Evolutionary conservation across 495 filamentous ascomycete genomes (phyloP), one percentile per base, ranked within the genome.

Genomic region (Hypoxylon rickii): DNA sequence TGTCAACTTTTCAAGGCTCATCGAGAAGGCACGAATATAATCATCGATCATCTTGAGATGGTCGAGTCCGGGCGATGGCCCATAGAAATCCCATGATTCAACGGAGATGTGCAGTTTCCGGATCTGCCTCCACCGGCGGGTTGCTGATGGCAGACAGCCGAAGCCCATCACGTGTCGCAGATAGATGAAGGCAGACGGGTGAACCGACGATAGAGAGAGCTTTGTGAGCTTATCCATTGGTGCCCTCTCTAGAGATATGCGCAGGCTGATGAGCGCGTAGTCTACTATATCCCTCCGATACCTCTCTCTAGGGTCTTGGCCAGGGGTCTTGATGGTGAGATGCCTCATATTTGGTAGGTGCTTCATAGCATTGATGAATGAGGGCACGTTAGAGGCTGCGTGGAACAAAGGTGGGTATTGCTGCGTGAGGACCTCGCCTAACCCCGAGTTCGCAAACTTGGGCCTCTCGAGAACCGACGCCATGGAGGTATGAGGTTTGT

Each of bases 391-490:
- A 40, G 87, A 89, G n/a, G 89, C 88, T 3, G 89, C 86, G 61
- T 92, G 89, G 73, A 92, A 94, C 5, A 92, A 71, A 5, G 89
- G 86, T 29, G 87, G 86, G 61, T 90, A 92, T 67, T 92, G 89
- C 61, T 87, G 80, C 29, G 88, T 86, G 31, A 92, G 78, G 39
- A 92, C 72, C 64, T 90, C 86, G 77, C 84, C 81, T 63, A 83
- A 62, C 74, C 79, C 76, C 38, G 73, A 68, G 70, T 76, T 77
- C 55, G 70, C 86, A 64, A 91, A 92, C 64, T 85, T 89, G 36
- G 83, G 83, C 43, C 72, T 68, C 56, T 69, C 72, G 65, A 68
- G 64, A 40, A 70, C 76, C 34, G 68, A 79, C 15, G 68, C 72
- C 64, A 74, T 68, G 22, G 76, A 74, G 41, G 78, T 79, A 54